Percentiles rank a stretch among this genome's conserved stretches.
Evolutionary conservation across 1,139 yeast species (phyloP).

Genomic region (Yamadazyma sp.): DNA sequence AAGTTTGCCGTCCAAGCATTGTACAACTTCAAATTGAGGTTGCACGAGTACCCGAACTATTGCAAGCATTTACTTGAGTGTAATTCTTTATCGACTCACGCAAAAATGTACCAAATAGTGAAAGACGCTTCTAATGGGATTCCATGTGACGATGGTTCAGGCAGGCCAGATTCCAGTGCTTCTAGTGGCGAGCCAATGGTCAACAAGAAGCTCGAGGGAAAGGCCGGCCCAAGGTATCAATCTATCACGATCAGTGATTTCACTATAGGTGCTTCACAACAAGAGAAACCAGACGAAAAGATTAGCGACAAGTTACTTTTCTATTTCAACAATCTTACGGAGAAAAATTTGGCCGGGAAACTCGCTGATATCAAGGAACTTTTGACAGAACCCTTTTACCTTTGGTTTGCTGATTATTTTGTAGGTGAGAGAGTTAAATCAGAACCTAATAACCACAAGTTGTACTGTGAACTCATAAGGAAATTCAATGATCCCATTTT

Average conservation of each 20-base stretch:
- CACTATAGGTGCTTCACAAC: slow-evolving; percentile 38
- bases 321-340: slow-evolving; percentile 81
- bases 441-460: slow-evolving; percentile 88
- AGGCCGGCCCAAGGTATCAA: slow-evolving; percentile 37
- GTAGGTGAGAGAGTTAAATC: slow-evolving; percentile 86
- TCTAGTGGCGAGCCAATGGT: slow-evolving; percentile 21
- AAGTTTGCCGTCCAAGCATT: slow-evolving; percentile 95
- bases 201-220: slow-evolving; percentile 18
- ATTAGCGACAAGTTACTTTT: slow-evolving; percentile 76
- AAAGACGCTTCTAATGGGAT: slow-evolving; percentile 53
- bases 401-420: slow-evolving; percentile 85
- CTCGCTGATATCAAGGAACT: slow-evolving; percentile 61
- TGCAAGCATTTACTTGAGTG: slow-evolving; percentile 80
- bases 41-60: slow-evolving; percentile 85
- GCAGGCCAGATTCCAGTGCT: slow-evolving; percentile 20
- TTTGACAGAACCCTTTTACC: slow-evolving; percentile 57
- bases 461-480: slow-evolving; percentile 68
- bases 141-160: slow-evolving; percentile 31
- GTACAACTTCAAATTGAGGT: slow-evolving; percentile 82
- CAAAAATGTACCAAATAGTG: slow-evolving; percentile 77
- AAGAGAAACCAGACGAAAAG: slow-evolving; percentile 71
- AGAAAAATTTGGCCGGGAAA: slow-evolving; percentile 62
- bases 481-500: slow-evolving; percentile 55
- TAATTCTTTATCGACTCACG: slow-evolving; percentile 77
- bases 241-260: slow-evolving; percentile 35